A percentile compares a stretch with the other conserved stretches of the same genome.
phyloP scores from a whole-genome alignment of 768 basidiomycete species.

The Kwoniella newhampshirensis region DNA sequence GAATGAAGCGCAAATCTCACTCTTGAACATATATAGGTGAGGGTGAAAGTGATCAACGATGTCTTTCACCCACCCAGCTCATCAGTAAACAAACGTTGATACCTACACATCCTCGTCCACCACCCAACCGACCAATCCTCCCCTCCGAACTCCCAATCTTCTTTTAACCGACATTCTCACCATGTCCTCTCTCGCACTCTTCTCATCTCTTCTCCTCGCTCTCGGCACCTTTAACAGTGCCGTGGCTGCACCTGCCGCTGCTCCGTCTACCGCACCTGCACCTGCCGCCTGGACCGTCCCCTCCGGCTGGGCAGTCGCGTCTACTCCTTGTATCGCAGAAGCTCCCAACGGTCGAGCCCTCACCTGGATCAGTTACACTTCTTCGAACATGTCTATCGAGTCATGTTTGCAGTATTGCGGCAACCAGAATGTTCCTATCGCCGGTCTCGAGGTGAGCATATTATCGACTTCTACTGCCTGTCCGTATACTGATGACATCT shows the following conservation, averaged over 20 bases:
- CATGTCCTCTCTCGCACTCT: slow-evolving; percentile 5
- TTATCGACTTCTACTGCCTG: background rate
- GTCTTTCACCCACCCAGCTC: too few species aligned
- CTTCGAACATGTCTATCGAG: slow-evolving; percentile 43
- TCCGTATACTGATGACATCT: background rate
- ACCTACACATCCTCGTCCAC: background rate
- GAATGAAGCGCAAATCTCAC: too few species aligned
- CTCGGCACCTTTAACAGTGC: slow-evolving; percentile 6
- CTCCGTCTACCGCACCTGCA: slow-evolving; percentile 10
- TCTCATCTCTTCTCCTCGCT: slow-evolving; percentile 7
- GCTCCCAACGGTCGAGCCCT: slow-evolving; percentile 30
- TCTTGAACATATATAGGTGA: too few species aligned
- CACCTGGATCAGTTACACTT: slow-evolving; percentile 10
- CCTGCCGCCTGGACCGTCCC: slow-evolving; percentile 20
- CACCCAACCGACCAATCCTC: slow-evolving; percentile 11
- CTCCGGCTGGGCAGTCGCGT: slow-evolving; percentile 21
- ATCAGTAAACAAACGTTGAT: too few species aligned
- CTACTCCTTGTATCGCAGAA: slow-evolving; percentile 24
- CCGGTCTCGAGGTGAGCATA: slow-evolving; percentile 46
- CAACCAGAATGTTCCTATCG: slow-evolving; percentile 44
- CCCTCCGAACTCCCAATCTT: slow-evolving; percentile 1
- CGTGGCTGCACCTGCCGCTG: slow-evolving; percentile 10
- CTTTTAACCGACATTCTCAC: slow-evolving; percentile 7
- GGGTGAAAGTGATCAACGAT: too few species aligned
- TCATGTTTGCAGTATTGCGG: slow-evolving; percentile 50